Percentiles rank a stretch among this genome's conserved stretches.
Evolutionary conservation across 2,329 filamentous ascomycete species (phyloP).

Genomic region (Lachnellula willkommii): DNA sequence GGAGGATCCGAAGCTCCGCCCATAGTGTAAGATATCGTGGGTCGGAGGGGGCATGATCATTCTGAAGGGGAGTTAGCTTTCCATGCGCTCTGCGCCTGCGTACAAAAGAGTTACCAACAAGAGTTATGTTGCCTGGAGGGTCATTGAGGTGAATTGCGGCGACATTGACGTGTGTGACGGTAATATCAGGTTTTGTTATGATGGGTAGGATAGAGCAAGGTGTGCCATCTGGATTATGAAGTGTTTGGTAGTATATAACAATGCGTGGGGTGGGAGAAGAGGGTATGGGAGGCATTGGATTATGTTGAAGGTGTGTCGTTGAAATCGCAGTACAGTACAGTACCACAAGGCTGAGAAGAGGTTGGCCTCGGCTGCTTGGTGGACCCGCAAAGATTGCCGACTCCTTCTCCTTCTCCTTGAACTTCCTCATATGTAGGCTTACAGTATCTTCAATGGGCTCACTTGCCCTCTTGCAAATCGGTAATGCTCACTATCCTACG

Average conservation of each 20-base stretch:
- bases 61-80: conserved; percentile 43
- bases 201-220: conserved; percentile 57
- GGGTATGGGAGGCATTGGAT: conserved; percentile 29
- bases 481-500: too few species aligned
- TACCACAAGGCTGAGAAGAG: background rate
- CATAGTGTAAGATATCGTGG: conserved; percentile 67
- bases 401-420: too few species aligned
- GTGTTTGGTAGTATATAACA: conserved; percentile 60
- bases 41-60: conserved; percentile 69
- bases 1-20: conserved; percentile 68
- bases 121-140: conserved; percentile 43
- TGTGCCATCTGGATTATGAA: conserved; percentile 47
- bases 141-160: conserved; percentile 81
- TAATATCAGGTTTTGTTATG: conserved; percentile 44
- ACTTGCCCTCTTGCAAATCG: too few species aligned
- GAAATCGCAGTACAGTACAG: background rate
- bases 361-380: too few species aligned
- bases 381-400: too few species aligned
- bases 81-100: conserved; percentile 53
- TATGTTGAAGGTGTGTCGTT: background rate
- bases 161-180: conserved; percentile 76
- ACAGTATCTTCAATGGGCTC: too few species aligned
- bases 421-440: too few species aligned
- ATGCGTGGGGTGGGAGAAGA: conserved; percentile 31
- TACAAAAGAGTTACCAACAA: conserved; percentile 48